phyloP scores from a whole-genome alignment of 83 land plant genomes.

The Isoetes engelmannii region DNA sequence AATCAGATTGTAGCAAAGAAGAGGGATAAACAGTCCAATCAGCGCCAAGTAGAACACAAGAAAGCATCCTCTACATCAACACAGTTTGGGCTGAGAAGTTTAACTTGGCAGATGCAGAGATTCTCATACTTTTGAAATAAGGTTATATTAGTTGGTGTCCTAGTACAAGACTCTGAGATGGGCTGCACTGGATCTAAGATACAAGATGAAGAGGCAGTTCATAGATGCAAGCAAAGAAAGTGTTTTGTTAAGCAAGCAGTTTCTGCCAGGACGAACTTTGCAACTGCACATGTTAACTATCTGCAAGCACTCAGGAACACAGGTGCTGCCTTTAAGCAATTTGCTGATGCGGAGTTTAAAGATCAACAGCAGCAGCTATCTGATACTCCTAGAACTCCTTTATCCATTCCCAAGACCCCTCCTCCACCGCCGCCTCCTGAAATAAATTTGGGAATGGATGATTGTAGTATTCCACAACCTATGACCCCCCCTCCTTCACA shows the following conservation, averaged over 20 bases:
- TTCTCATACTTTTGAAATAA: too few relatives aligned
- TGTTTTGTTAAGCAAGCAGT: constrained; percentile 44
- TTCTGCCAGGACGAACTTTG: constrained; percentile 43
- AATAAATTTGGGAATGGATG: constrained; percentile 26
- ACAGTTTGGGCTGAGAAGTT: too few relatives aligned
- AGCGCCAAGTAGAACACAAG: too few relatives aligned
- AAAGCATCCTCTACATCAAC: too few relatives aligned
- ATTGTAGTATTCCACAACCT: not conserved
- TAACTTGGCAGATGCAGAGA: too few relatives aligned
- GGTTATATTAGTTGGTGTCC: not conserved
- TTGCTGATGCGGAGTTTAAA: constrained; percentile 43
- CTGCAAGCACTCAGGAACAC: constrained; percentile 41
- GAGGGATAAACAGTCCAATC: too few relatives aligned
- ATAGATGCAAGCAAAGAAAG: constrained; percentile 46
- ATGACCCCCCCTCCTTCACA: too few relatives aligned
- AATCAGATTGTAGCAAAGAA: too few relatives aligned
- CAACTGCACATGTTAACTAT: constrained; percentile 54
- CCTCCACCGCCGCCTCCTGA: constrained; percentile 39
- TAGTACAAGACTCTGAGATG: constrained; percentile 24
- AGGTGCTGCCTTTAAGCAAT: constrained; percentile 41
- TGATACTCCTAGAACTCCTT: constrained; percentile 35
- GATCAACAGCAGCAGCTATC: constrained; percentile 20
- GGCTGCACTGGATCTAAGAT: constrained; percentile 41
- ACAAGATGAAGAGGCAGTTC: constrained; percentile 32
- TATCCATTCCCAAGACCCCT: constrained; percentile 27